These are phyloP conservation scores for Phoma herbarum DNA, from an alignment of 2,329 filamentous ascomycete genomes.

Conservation along the genomic window DNA sequence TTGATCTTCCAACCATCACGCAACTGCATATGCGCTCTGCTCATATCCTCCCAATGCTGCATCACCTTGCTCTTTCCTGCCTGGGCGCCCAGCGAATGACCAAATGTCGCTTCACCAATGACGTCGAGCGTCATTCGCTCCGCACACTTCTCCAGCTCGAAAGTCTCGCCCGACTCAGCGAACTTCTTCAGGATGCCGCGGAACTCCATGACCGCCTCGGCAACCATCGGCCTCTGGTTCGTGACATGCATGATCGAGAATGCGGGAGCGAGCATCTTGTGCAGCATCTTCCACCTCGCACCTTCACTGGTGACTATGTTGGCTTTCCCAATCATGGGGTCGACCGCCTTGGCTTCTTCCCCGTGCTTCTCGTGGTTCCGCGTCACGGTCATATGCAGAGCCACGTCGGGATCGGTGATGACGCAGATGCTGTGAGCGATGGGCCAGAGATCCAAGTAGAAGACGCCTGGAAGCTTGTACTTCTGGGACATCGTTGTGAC, in stretches of 20 bases:
- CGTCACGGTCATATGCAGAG: slow-evolving; percentile 49
- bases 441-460: slow-evolving; percentile 59
- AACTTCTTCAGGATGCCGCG: slow-evolving; percentile 32
- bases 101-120: slow-evolving; percentile 38
- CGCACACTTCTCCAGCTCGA: slow-evolving; percentile 36
- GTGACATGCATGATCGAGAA: slow-evolving; percentile 46
- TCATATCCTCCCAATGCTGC: slow-evolving; percentile 33
- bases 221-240: slow-evolving; percentile 41
- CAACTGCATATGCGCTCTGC: slow-evolving; percentile 16
- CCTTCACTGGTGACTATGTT: slow-evolving; percentile 47
- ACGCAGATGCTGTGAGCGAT: slow-evolving; percentile 42
- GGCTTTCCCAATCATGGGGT: slow-evolving; percentile 38
- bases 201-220: slow-evolving; percentile 47
- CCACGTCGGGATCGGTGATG: slow-evolving; percentile 51
- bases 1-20: slow-evolving; percentile 30
- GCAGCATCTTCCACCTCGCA: slow-evolving; percentile 46
- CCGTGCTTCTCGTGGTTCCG: slow-evolving; percentile 47
- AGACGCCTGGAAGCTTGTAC: slow-evolving; percentile 48
- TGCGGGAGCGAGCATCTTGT: slow-evolving; percentile 49
- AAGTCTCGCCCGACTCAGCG: slow-evolving; percentile 33
- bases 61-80: slow-evolving; percentile 21
- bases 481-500: slow-evolving; percentile 48
- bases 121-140: slow-evolving; percentile 41
- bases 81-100: slow-evolving; percentile 36
- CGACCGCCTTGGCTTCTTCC: slow-evolving; percentile 26